A percentile compares a stretch with the other conserved stretches of the same genome.
These are phyloP conservation scores for Misopates orontium DNA, from an alignment of 257 asterid genomes.

Conservation along the genomic window DNA sequence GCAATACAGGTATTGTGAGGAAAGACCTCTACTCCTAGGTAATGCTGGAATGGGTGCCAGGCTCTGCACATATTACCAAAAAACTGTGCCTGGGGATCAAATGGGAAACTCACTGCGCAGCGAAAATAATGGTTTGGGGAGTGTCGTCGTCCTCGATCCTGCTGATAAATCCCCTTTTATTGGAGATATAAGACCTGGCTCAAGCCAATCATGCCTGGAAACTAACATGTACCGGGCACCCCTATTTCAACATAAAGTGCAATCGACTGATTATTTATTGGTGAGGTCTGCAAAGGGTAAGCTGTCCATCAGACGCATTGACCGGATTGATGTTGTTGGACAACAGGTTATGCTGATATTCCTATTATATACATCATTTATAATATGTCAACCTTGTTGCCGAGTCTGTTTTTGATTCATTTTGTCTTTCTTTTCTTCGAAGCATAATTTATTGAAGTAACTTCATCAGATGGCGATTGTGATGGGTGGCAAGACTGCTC, in stretches of 20 bases:
- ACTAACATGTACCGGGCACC: conserved; percentile 98
- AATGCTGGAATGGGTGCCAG: conserved; percentile 99
- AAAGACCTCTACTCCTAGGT: conserved; percentile 94
- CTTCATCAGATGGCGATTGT: conserved; percentile 6
- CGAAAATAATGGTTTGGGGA: conserved; percentile 80
- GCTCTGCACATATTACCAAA: conserved; percentile 93
- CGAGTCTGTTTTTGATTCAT: conserved; percentile 24
- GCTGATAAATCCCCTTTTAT: conserved; percentile 98
- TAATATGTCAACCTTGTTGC: conserved; percentile 9
- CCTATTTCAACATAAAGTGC: conserved; percentile 81
- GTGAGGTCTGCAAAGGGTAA: conserved; percentile 98
- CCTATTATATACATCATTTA: conserved; percentile 12
- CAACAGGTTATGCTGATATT: conserved; percentile 69
- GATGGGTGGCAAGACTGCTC: conserved; percentile 10
- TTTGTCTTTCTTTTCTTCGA: neutral
- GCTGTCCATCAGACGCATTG: conserved; percentile 96
- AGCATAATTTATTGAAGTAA: conserved; percentile 16
- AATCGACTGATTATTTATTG: conserved; percentile 85
- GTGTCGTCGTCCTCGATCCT: conserved; percentile 77
- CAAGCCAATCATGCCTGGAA: conserved; percentile 88
- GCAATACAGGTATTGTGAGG: conserved; percentile 84
- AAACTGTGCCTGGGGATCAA: conserved; percentile 74
- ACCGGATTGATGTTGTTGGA: conserved; percentile 95
- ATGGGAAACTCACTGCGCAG: conserved; percentile 66
- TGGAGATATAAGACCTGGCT: conserved; percentile 93